Conservation (phyloP, 106 monocot species). For the Dendrobium officinale region DNA sequence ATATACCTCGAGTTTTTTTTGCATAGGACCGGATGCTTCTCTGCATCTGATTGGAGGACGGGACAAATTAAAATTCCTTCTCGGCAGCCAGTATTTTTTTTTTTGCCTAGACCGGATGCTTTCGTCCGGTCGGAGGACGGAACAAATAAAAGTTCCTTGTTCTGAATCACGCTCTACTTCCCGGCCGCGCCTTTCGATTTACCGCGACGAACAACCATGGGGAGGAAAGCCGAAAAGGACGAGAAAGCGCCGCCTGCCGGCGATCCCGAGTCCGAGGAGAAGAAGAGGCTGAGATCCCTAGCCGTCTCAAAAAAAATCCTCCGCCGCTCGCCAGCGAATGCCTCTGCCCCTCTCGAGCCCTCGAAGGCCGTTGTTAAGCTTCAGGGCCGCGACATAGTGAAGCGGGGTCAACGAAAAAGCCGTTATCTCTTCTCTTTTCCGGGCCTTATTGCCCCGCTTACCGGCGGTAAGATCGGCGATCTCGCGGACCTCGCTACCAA, state of each 20-base stretch:
- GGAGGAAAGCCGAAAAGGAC: background rate
- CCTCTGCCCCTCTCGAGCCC: constrained; percentile 38
- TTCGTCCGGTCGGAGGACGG: no score
- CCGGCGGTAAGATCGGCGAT: constrained; percentile 74
- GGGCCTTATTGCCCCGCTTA: constrained; percentile 70
- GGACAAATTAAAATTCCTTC: no score
- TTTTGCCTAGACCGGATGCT: no score
- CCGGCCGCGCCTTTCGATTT: no score
- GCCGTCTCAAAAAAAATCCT: constrained; percentile 58
- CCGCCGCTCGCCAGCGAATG: constrained; percentile 30
- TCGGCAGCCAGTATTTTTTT: no score
- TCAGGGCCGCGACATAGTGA: constrained; percentile 77
- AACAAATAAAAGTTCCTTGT: no score
- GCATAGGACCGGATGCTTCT: no score
- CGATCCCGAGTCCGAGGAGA: constrained; percentile 45
- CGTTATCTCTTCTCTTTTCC: constrained; percentile 93
- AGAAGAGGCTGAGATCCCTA: constrained; percentile 46
- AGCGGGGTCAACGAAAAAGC: constrained; percentile 90
- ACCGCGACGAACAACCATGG: background rate
- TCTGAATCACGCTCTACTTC: no score
- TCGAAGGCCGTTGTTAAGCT: constrained; percentile 55
- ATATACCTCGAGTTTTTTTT: no score
- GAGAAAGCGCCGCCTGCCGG: constrained; percentile 1
- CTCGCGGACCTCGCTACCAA: constrained; percentile 67
- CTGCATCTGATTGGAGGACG: no score